These are phyloP conservation scores for Lasiodiplodia hormozganensis DNA, from an alignment of 2,329 filamentous ascomycete genomes.

Conservation along the genomic window DNA sequence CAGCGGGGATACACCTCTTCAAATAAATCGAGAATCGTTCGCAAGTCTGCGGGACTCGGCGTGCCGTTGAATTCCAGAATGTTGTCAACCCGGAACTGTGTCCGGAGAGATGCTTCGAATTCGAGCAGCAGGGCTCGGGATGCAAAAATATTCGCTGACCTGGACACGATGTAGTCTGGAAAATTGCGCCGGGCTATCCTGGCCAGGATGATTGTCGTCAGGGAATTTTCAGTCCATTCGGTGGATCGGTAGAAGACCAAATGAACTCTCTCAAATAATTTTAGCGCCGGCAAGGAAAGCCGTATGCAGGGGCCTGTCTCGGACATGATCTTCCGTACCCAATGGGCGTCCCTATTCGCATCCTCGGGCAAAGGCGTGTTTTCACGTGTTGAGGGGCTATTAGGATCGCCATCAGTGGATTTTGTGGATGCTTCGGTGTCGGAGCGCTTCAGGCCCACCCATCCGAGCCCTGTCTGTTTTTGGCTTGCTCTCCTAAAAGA, in stretches of 20 bases:
- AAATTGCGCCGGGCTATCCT: slow-evolving; percentile 89
- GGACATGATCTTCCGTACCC: slow-evolving; percentile 76
- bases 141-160: slow-evolving; percentile 86
- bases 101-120: slow-evolving; percentile 84
- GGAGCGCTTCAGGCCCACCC: slow-evolving; percentile 69
- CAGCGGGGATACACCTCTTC: slow-evolving; percentile 81
- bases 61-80: slow-evolving; percentile 81
- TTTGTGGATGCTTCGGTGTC: slow-evolving; percentile 64
- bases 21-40: slow-evolving; percentile 74
- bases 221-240: slow-evolving; percentile 95
- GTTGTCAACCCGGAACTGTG: slow-evolving; percentile 81
- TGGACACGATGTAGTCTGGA: slow-evolving; percentile 86
- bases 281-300: slow-evolving; percentile 73
- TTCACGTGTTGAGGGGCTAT: slow-evolving; percentile 37
- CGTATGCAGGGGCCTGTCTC: slow-evolving; percentile 85
- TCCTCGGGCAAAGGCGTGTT: slow-evolving; percentile 41
- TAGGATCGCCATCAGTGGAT: slow-evolving; percentile 48
- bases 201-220: slow-evolving; percentile 92
- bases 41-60: slow-evolving; percentile 68
- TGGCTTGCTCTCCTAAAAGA: slow-evolving; percentile 77
- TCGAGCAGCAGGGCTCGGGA: slow-evolving; percentile 79
- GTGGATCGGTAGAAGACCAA: slow-evolving; percentile 95
- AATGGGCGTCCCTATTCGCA: slow-evolving; percentile 75
- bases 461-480: slow-evolving; percentile 77
- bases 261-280: slow-evolving; percentile 91